These are phyloP conservation scores for Cladosporium cucumerinum DNA, from an alignment of 2,329 filamentous ascomycete species.

Conservation along the genomic window DNA sequence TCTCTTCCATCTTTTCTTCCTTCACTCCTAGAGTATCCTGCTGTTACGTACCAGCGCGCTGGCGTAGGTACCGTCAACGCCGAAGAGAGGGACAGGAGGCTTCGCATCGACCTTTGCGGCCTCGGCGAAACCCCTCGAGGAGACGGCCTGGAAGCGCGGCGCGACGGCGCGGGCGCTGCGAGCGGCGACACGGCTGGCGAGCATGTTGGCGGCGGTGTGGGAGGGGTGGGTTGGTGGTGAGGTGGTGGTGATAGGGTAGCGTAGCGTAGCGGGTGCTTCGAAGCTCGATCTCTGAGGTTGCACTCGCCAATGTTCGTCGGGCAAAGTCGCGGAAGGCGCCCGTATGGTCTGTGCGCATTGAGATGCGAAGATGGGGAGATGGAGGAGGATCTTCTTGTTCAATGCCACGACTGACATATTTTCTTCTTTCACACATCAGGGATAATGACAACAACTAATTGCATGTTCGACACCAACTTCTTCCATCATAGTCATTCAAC, in stretches of 20 bases:
- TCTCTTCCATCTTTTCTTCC: constrained; percentile 5
- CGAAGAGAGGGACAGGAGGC: constrained; percentile 87
- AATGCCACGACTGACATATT: neutral
- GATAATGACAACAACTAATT: neutral
- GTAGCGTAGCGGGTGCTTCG: constrained; percentile 9
- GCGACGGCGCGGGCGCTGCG: constrained; percentile 55
- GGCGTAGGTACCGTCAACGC: constrained; percentile 96
- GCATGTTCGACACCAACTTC: neutral
- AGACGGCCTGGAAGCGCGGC: constrained; percentile 54
- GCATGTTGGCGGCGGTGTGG: constrained; percentile 44
- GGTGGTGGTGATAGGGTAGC: constrained; percentile 11
- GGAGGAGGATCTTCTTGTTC: neutral
- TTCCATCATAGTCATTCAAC: neutral
- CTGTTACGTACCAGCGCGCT: constrained; percentile 82
- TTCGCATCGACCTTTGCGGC: constrained; percentile 63
- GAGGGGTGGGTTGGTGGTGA: neutral
- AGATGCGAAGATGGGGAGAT: neutral
- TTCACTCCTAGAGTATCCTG: constrained; percentile 1
- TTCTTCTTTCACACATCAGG: neutral
- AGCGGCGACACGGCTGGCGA: constrained; percentile 55
- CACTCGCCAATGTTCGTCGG: constrained; percentile 12
- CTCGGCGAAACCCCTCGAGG: constrained; percentile 71
- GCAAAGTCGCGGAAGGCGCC: constrained; percentile 4
- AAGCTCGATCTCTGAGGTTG: constrained; percentile 15
- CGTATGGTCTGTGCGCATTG: neutral